Evolutionary conservation across 108 stramenopile genomes (phyloP), one percentile per base, ranked within the genome.

Genomic region (Epipyxis sp.): DNA sequence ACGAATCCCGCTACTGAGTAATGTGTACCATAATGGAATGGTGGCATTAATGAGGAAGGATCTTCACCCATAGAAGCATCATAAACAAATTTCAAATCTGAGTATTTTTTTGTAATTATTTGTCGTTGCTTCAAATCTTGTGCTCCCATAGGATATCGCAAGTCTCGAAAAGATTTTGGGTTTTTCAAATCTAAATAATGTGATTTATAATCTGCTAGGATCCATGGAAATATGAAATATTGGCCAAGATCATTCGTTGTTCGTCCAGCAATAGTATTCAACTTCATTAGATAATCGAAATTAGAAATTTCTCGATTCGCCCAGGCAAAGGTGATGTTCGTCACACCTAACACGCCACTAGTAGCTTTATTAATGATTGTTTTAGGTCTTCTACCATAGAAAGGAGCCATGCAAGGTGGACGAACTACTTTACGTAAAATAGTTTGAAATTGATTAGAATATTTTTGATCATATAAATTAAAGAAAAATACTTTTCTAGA

Each of bases 171-270:
- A 27, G 25, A 76, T 27, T 20, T 37, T 1, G 82, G 76, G 34
- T 83, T 45, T 39, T 43, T 40, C 0, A 83, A 34, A 35, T 80
- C 62, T 25, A 83, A 1, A 54, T 1, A 27, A 16, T 50, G 45
- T 16, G 82, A 83, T 20, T 42, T 42, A 35, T 59, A 83, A 35
- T 76, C 54, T 13, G 40, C 40, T 39, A 83, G 20, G 29, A 80
- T 44, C 83, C 83, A 87, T 32, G 86, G 86, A 29, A 87, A 83
- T 37, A 87, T 79, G 16, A 84, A 82, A 57, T 87, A 85, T 59
- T 87, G 86, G 50, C 77, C 82, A 0, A 87, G 59, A 37, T 87
- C 86, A 41, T 82, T 79, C 69, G 59, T 85, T 25, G 77, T 35
- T n/a, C 83, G 62, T 3, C 83, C 83, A 1, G 83, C 79, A 39